A percentile compares a stretch with the other conserved stretches of the same genome.
Conservation (phyloP, 768 basidiomycete genomes). For the Coprinellus micaceus region DNA sequence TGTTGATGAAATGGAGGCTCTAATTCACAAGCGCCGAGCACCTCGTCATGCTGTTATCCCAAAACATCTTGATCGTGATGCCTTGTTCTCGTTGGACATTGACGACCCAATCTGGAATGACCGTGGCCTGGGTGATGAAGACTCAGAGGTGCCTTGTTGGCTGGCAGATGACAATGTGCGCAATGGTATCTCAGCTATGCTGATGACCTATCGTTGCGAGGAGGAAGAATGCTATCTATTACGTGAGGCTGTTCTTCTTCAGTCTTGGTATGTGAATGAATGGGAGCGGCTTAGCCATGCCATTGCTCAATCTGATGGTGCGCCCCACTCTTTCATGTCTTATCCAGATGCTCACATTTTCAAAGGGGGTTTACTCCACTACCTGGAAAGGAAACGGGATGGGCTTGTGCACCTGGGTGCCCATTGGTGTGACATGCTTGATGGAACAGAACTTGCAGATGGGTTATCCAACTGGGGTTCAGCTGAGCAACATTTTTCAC, state of each 20-base stretch:
- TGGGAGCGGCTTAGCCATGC: too few relatives aligned
- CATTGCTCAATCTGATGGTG: too few relatives aligned
- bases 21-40: slow-evolving; percentile 19
- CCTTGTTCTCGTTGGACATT: slow-evolving; percentile 30
- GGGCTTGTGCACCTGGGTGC: too few relatives aligned
- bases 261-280: slow-evolving; percentile 25
- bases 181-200: slow-evolving; percentile 25
- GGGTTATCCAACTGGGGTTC: too few relatives aligned
- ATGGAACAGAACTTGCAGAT: too few relatives aligned
- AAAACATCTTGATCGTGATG: slow-evolving; percentile 15
- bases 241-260: slow-evolving; percentile 17
- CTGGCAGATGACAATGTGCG: slow-evolving; percentile 22
- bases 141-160: slow-evolving; percentile 22
- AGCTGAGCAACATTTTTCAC: too few relatives aligned
- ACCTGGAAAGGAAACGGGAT: too few relatives aligned
- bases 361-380: too few relatives aligned
- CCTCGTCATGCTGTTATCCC: slow-evolving; percentile 22
- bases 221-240: slow-evolving; percentile 24
- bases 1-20: slow-evolving; percentile 17
- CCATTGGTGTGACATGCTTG: too few relatives aligned
- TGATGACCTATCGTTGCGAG: slow-evolving; percentile 21
- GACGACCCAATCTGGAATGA: slow-evolving; percentile 38
- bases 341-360: too few relatives aligned
- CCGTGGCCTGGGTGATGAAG: slow-evolving; percentile 22
- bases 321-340: too few relatives aligned